A percentile compares a stretch with the other conserved stretches of the same genome.
Conservation (phyloP, 768 basidiomycete genomes). For the Russula virescens region DNA sequence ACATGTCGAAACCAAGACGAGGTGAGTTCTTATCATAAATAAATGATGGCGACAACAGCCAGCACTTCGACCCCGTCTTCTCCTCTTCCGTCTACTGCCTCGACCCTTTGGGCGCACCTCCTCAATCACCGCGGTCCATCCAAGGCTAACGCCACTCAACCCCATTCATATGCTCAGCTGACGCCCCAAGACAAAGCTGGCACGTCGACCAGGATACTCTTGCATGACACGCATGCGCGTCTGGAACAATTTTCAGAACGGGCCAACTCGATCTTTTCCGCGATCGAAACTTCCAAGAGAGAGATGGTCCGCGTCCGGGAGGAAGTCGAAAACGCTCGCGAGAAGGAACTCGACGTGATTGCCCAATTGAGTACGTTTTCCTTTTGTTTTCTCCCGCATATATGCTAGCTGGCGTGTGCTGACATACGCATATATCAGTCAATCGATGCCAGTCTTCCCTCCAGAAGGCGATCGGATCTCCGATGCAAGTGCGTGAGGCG, state of each 20-base stretch:
- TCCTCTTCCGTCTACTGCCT: slow-evolving; percentile 24
- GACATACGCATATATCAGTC: slow-evolving; percentile 35
- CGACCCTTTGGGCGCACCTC: slow-evolving; percentile 49
- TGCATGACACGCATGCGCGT: slow-evolving; percentile 69
- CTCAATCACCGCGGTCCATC: slow-evolving; percentile 39
- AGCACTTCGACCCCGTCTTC: slow-evolving; percentile 1
- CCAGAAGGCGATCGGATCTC: slow-evolving; percentile 51
- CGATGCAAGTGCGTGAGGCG: slow-evolving; percentile 40
- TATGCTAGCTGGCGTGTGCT: slow-evolving; percentile 20
- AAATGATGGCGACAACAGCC: slow-evolving; percentile 8
- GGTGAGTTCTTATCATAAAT: neutral
- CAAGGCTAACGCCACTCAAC: slow-evolving; percentile 26
- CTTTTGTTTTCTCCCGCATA: slow-evolving; percentile 22
- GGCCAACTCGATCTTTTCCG: slow-evolving; percentile 46
- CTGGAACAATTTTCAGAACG: slow-evolving; percentile 60
- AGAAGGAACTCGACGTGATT: slow-evolving; percentile 49
- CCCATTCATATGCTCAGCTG: slow-evolving; percentile 40
- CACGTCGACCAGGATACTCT: slow-evolving; percentile 64
- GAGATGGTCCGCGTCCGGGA: slow-evolving; percentile 50
- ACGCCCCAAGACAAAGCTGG: slow-evolving; percentile 54
- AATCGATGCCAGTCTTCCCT: slow-evolving; percentile 59
- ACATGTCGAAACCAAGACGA: neutral
- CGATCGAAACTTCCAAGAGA: slow-evolving; percentile 45
- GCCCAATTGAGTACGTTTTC: slow-evolving; percentile 46
- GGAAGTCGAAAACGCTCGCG: slow-evolving; percentile 56